These are phyloP conservation scores for Pseudocercospora macadamiae DNA, from an alignment of 2,329 filamentous ascomycete genomes.

Conservation along the genomic window DNA sequence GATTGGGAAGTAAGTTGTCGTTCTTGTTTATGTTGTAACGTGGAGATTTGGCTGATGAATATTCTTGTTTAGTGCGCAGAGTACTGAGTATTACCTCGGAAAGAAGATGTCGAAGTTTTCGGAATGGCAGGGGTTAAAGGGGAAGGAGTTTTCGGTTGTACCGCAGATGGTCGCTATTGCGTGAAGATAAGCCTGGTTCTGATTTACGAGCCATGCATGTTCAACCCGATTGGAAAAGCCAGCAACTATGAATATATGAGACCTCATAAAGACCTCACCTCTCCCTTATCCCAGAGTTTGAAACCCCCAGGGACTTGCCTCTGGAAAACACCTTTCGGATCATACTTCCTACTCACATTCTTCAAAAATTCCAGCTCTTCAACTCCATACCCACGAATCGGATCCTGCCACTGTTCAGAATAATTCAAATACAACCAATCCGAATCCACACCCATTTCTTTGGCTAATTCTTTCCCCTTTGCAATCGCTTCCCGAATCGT, in stretches of 20 bases:
- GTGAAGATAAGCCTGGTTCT: neutral
- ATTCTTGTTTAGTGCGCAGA: neutral
- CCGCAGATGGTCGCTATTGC: neutral
- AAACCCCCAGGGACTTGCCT: slow-evolving; percentile 5
- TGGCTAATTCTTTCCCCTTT: neutral
- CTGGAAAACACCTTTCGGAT: slow-evolving; percentile 17
- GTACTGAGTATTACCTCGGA: neutral
- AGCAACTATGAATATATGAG: too few relatives aligned
- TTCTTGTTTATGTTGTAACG: neutral
- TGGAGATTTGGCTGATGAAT: neutral
- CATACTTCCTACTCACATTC: slow-evolving; percentile 12
- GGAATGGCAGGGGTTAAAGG: neutral
- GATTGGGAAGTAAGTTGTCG: neutral
- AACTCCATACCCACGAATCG: slow-evolving; percentile 11
- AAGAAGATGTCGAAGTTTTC: neutral
- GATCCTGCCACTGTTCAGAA: slow-evolving; percentile 13
- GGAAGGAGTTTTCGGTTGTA: neutral
- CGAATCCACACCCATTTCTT: neutral
- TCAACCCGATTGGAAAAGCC: too few relatives aligned
- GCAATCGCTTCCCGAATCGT: neutral
- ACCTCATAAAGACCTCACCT: too few relatives aligned
- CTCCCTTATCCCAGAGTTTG: slow-evolving; percentile 7
- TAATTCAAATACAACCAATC: slow-evolving; percentile 16
- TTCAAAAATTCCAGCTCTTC: slow-evolving; percentile 7
- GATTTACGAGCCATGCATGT: neutral